Conservation (phyloP, 73 alveolate genomes). For the Tetrahymena thermophila region DNA sequence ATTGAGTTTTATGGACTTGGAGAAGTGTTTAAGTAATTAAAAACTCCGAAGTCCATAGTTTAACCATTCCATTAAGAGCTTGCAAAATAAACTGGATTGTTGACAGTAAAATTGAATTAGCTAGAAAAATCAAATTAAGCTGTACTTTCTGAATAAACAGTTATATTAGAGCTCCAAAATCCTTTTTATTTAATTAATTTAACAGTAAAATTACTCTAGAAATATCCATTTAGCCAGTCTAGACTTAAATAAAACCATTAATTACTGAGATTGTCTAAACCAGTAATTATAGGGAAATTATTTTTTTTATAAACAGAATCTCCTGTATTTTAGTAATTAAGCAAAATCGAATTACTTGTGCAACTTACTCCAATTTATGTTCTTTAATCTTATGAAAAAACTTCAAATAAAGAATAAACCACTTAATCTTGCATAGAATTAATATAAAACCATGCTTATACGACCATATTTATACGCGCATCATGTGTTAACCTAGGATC, state of each 20-base stretch:
- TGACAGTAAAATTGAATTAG: background rate
- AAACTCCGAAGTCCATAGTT: background rate
- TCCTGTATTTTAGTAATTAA: background rate
- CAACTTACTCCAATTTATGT: background rate
- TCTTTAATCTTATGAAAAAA: background rate
- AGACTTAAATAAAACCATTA: background rate
- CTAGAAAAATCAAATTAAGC: background rate
- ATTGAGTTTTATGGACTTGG: background rate
- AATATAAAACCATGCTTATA: background rate
- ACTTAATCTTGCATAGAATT: background rate
- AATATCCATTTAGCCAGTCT: background rate
- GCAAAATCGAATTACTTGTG: background rate
- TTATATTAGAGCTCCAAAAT: background rate
- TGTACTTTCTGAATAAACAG: background rate
- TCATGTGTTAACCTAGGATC: background rate
- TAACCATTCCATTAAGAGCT: background rate
- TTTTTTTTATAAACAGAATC: background rate
- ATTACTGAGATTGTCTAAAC: background rate
- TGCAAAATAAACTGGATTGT: background rate
- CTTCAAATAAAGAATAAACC: background rate
- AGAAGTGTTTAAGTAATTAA: background rate
- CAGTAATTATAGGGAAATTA: background rate
- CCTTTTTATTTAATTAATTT: background rate
- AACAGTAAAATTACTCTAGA: background rate
- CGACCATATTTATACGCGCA: background rate